phyloP scores from a whole-genome alignment of 192 early-diverging fungal species.

The Coemansia guatemalensis region DNA sequence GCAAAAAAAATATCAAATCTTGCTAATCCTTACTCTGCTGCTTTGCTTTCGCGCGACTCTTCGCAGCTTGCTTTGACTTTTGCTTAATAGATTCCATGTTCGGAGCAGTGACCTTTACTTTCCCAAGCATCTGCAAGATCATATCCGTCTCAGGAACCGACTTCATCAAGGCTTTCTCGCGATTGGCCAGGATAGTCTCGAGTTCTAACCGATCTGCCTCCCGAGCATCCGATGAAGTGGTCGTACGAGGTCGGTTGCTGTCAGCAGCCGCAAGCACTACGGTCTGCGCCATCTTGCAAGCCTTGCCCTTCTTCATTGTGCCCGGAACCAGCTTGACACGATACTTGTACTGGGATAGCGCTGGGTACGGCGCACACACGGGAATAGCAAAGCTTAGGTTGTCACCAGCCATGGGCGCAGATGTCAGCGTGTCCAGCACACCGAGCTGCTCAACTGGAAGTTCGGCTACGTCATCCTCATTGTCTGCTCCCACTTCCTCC shows the following conservation, averaged over 20 bases:
- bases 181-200: constrained; percentile 36
- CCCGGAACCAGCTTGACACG: constrained; percentile 94
- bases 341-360: constrained; percentile 88
- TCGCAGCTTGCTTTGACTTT: constrained; percentile 46
- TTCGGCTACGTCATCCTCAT: constrained; percentile 41
- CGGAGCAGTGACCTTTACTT: constrained; percentile 81
- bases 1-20: not conserved
- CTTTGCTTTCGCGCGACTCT: constrained; percentile 34
- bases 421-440: constrained; percentile 79
- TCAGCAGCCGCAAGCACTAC: constrained; percentile 49
- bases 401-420: constrained; percentile 75
- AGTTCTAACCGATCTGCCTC: constrained; percentile 44
- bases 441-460: constrained; percentile 53
- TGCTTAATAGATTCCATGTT: constrained; percentile 69
- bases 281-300: constrained; percentile 57
- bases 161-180: constrained; percentile 81
- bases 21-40: too few relatives aligned
- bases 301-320: constrained; percentile 88
- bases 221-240: constrained; percentile 9
- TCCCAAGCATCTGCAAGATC: constrained; percentile 79
- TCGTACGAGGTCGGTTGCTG: constrained; percentile 23
- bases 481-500: constrained; percentile 1
- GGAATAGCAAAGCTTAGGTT: constrained; percentile 83
- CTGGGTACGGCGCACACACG: constrained; percentile 89
- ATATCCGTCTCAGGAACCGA: constrained; percentile 81